Conservation (phyloP, 345 rosid genomes). For the Eucalyptus regnans region DNA sequence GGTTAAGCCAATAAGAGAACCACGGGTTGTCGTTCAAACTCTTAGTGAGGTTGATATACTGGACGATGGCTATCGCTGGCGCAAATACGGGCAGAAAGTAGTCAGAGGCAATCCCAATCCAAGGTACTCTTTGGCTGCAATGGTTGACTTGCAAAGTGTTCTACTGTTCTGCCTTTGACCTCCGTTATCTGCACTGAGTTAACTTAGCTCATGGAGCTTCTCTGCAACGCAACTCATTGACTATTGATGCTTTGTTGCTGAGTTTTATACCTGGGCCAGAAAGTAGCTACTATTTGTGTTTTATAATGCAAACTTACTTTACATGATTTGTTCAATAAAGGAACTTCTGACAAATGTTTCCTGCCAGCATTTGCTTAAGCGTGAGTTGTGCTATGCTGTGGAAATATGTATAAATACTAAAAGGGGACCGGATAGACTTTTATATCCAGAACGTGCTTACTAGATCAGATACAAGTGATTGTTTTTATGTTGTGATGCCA, state of each 20-base stretch:
- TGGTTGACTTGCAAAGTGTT: not conserved
- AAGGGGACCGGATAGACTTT: not conserved
- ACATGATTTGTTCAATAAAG: not conserved
- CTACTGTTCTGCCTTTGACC: not conserved
- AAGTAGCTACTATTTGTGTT: not conserved
- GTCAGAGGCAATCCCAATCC: slow-evolving; percentile 99
- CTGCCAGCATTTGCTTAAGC: not conserved
- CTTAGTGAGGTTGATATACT: slow-evolving; percentile 95
- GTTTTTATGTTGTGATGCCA: not conserved
- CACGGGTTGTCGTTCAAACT: slow-evolving; percentile 99
- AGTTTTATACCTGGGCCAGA: not conserved
- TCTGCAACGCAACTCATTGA: not conserved
- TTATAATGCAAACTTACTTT: not conserved
- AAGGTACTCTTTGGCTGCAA: slow-evolving; percentile 33
- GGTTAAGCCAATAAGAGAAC: slow-evolving; percentile 95
- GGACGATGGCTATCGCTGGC: slow-evolving; percentile 99
- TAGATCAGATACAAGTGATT: not conserved
- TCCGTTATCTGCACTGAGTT: not conserved
- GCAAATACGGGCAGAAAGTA: slow-evolving; percentile 99
- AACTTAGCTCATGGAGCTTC: not conserved
- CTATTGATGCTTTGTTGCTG: not conserved
- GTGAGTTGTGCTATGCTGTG: not conserved
- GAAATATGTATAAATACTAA: not conserved
- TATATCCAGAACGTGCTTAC: not conserved
- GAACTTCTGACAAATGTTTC: not conserved